These are phyloP conservation scores for Kalanchoe fedtschenkoi DNA, from an alignment of 164 flowering plant species.

Conservation along the genomic window DNA sequence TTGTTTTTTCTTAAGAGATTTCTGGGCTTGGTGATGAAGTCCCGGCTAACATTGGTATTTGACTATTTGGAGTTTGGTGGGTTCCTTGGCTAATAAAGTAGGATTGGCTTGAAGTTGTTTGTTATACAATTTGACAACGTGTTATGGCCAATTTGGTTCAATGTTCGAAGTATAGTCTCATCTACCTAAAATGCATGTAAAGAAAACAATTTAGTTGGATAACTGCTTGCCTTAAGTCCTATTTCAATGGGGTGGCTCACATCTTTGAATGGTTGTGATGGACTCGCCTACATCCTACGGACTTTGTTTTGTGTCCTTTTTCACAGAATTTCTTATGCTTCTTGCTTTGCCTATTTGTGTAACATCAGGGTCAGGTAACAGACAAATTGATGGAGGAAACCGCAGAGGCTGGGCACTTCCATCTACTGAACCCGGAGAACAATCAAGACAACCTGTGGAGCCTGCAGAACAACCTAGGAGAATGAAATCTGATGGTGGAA, in stretches of 20 bases:
- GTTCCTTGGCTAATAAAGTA: no score
- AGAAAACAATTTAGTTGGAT: not conserved
- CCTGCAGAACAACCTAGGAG: not conserved
- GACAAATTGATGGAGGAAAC: slow-evolving; percentile 14
- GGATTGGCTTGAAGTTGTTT: not conserved
- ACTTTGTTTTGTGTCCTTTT: not conserved
- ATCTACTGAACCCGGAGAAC: slow-evolving; percentile 21
- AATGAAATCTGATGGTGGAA: not conserved
- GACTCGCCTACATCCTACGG: not conserved
- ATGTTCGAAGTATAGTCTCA: not conserved
- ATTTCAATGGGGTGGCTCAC: not conserved
- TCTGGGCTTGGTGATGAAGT: not conserved
- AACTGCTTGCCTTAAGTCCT: not conserved
- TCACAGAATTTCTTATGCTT: not conserved
- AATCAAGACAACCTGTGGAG: not conserved
- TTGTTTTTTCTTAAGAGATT: not conserved
- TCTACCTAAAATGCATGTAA: not conserved
- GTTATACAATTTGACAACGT: not conserved
- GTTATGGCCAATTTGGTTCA: not conserved
- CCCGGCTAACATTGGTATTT: not conserved
- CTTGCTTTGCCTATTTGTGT: not conserved
- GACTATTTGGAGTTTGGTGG: not conserved
- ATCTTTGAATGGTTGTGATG: not conserved
- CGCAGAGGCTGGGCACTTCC: slow-evolving; percentile 66
- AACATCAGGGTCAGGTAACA: slow-evolving; percentile 10